Conservation (phyloP, 768 basidiomycete species). For the Kwoniella sp. region DNA sequence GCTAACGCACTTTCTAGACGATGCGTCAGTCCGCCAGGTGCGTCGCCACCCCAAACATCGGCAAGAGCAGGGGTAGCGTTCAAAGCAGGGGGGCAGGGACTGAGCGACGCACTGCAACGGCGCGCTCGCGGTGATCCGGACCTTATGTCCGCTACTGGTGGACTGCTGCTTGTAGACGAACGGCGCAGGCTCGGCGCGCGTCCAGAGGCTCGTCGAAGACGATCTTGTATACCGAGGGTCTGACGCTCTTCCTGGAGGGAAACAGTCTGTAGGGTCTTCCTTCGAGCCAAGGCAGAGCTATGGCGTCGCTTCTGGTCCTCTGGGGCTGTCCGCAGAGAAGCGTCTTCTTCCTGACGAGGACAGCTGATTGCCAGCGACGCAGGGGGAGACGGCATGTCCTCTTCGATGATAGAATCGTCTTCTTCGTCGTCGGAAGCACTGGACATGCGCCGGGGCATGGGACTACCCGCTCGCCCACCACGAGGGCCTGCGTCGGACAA, state of each 20-base stretch:
- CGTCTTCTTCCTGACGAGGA: too few species aligned
- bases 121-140: too few species aligned
- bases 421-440: conserved; percentile 11
- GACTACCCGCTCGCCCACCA: conserved; percentile 27
- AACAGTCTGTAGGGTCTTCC: too few species aligned
- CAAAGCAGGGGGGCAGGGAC: conserved; percentile 28
- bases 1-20: conserved; percentile 9
- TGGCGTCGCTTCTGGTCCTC: conserved; percentile 8
- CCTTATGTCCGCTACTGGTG: too few species aligned
- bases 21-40: conserved; percentile 6
- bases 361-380: too few species aligned
- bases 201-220: conserved; percentile 28
- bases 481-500: conserved; percentile 31
- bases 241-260: too few species aligned
- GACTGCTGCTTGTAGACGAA: too few species aligned
- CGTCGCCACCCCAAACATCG: conserved; percentile 1
- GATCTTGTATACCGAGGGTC: too few species aligned
- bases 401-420: too few species aligned
- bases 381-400: too few species aligned
- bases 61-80: conserved; percentile 25
- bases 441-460: conserved; percentile 24
- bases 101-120: too few species aligned
- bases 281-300: conserved; percentile 6
- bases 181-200: conserved; percentile 22
- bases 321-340: too few species aligned